Evolutionary conservation across 148 eudicot genomes (phyloP).

Genomic region (Cornus kousa): DNA sequence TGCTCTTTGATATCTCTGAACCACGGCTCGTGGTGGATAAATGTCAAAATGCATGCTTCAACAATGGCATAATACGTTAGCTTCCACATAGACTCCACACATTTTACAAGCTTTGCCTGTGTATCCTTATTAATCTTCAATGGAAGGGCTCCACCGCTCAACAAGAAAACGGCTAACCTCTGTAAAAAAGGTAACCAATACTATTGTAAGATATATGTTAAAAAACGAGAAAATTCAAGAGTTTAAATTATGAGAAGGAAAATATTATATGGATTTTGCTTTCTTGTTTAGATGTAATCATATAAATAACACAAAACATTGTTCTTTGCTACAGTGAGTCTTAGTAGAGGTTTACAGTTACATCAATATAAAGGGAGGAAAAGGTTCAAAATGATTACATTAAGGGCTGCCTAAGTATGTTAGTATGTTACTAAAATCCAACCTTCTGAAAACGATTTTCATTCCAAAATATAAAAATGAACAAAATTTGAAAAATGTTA

Average conservation of each 20-base stretch:
- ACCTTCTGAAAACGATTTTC: not conserved
- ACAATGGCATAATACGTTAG: conserved; percentile 73
- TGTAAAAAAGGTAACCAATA: conserved; percentile 29
- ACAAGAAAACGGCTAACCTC: conserved; percentile 68
- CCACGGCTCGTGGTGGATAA: conserved; percentile 66
- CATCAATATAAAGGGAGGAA: not conserved
- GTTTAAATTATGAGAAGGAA: not conserved
- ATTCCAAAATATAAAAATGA: not conserved
- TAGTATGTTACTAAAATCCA: not conserved
- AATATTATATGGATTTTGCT: not conserved
- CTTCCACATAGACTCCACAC: conserved; percentile 95
- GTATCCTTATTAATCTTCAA: conserved; percentile 48
- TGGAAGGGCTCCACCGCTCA: conserved; percentile 39
- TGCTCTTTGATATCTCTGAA: conserved; percentile 57
- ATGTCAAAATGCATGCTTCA: conserved; percentile 53
- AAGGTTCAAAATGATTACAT: not conserved
- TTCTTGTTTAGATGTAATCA: not conserved
- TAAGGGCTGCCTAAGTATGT: not conserved
- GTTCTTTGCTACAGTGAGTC: not conserved
- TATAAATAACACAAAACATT: not conserved
- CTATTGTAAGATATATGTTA: not conserved
- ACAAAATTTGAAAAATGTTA: not conserved
- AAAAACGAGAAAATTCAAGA: not conserved
- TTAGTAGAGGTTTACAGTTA: not conserved
- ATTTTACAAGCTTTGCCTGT: conserved; percentile 57